Percentiles rank a stretch among this genome's conserved stretches.
These are phyloP conservation scores for Hordeum pubiflorum DNA, from an alignment of 202 grass and related monocot genomes.

Conservation along the genomic window DNA sequence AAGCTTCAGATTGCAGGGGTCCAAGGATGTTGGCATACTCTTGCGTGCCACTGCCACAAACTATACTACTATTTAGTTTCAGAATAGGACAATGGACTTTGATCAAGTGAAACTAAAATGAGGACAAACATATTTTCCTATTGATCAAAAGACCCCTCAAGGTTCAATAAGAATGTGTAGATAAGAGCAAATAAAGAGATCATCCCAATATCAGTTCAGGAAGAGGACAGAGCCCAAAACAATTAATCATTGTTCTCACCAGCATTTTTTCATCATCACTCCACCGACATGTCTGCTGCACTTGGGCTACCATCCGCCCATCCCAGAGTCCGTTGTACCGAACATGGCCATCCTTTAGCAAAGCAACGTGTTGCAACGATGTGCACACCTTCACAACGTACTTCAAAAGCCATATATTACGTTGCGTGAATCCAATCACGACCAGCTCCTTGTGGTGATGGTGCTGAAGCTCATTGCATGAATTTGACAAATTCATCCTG, in stretches of 20 bases:
- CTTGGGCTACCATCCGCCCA: not conserved
- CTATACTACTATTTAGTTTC: no score
- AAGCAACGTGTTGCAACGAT: not conserved
- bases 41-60: no score
- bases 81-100: no score
- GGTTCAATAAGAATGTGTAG: no score
- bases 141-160: no score
- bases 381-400: not conserved
- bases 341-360: not conserved
- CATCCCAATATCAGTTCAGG: not conserved
- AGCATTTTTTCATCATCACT: not conserved
- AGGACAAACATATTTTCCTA: no score
- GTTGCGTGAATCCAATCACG: not conserved
- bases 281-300: not conserved
- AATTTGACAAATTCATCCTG: not conserved
- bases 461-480: not conserved
- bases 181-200: not conserved
- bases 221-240: not conserved
- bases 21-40: no score
- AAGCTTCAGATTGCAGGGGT: no score
- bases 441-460: not conserved
- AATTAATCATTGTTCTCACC: not conserved
- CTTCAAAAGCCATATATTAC: slow-evolving; percentile 8
- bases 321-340: not conserved
- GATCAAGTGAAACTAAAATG: no score